A percentile compares a stretch with the other conserved stretches of the same genome.
phyloP scores from a whole-genome alignment of 2,329 filamentous ascomycete species.

The Fusarium sp. region DNA sequence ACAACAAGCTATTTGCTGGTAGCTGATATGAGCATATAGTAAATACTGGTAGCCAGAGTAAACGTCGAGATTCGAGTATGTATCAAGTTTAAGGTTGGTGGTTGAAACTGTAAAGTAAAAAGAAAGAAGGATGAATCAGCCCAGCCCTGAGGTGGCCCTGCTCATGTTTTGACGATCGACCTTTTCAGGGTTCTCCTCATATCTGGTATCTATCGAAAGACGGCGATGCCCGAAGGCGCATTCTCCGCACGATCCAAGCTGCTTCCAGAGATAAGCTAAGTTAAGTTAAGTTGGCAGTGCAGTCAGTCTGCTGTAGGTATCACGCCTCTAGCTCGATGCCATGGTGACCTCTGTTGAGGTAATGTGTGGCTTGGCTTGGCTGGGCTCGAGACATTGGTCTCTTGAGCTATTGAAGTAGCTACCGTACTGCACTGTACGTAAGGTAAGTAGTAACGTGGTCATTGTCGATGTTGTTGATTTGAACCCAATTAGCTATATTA shows the following conservation, averaged over 20 bases:
- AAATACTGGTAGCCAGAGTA: background rate
- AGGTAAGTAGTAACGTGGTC: conserved; percentile 12
- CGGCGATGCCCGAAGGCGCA: conserved; percentile 33
- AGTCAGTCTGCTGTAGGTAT: conserved; percentile 44
- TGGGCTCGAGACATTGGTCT: conserved; percentile 37
- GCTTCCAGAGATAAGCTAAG: conserved; percentile 48
- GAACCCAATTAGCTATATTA: background rate
- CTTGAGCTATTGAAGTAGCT: conserved; percentile 10
- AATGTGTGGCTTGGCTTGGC: conserved; percentile 46
- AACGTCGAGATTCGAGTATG: background rate
- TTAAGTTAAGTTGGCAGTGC: background rate
- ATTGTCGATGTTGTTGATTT: background rate
- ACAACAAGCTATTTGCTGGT: background rate
- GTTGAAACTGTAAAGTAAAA: conserved; percentile 4
- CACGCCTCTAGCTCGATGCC: conserved; percentile 40
- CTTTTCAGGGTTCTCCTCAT: conserved; percentile 42
- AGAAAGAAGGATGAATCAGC: conserved; percentile 24
- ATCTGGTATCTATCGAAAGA: conserved; percentile 40
- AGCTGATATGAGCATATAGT: background rate
- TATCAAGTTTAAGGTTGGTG: conserved; percentile 3
- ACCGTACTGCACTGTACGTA: too few species aligned
- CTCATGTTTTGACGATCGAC: conserved; percentile 41
- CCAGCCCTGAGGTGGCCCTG: conserved; percentile 19
- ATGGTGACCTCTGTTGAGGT: conserved; percentile 27
- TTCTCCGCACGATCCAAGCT: conserved; percentile 44